Evolutionary conservation across 2,329 filamentous ascomycete genomes (phyloP), one percentile per base, ranked within the genome.

Genomic region (Stachybotrys chlorohalonatus): DNA sequence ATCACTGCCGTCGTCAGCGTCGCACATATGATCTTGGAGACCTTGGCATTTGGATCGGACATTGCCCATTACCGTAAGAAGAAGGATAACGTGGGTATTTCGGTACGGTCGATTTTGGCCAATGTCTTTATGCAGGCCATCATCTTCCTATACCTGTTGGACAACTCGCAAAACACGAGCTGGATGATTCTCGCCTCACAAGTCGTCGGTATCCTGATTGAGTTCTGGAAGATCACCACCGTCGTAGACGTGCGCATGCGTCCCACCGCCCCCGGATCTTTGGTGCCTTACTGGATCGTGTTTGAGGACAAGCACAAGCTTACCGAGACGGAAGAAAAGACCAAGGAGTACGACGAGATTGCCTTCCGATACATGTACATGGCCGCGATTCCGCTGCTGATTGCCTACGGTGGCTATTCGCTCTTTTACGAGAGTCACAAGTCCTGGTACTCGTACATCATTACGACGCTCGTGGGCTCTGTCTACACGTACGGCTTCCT

Each of bases 101-200:
- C 92, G 1, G 88, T 99, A 57, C 90, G 94, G 55, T 95, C 93
- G 36, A 99, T 99, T 66, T 78, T 99, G 55, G 91, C 90, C 68
- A 99, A 97, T 66, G 92, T 97, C 58, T 92, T 97, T 71, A 99
- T 99, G 94, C 94, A 99, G 72, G 72, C 81, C 7, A 81, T 97
- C 66, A 96, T 99, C 71, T 95, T 99, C 81, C 80, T 99, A 49
- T 99, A 99, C 73, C 82, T 99, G 32, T 76, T 99, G 64, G 94
- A 99, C 75, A 97, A 99, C 76, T 95, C 91, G 61, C 91, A 96
- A 56, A 95, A 94, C 70, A 99, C 94, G 1, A 95, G 89, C 60
- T 99, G 93, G 93, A 97, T 99, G 91, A 97, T 99, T 63, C 78
- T 99, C 17, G 91, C 92, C 52, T 88, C 90, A 11, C 94, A 99